Base-by-base conservation (phyloP, 176 grass and related monocot genomes). In the Bolboschoenus planiculmis region DNA sequence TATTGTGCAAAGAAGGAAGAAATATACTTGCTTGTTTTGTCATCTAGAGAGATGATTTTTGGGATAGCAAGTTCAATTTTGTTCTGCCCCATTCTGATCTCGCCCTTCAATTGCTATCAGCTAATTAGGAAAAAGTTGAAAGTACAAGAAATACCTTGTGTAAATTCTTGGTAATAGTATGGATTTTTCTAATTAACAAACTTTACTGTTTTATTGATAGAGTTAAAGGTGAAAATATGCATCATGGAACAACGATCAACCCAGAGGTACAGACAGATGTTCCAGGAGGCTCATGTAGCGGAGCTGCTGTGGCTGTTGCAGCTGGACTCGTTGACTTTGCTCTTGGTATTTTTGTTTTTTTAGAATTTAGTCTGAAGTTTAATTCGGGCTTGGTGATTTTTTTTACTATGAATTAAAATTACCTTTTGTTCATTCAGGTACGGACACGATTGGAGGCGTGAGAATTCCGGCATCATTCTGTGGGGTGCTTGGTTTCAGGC, bases 381-480 rank as follows among this genome's bases (percentile, higher is more conserved):
- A 50, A 55, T 13, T 66, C 46, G 40, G 62, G 42, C 67, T 26
- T 93, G 67, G 29, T 51, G 27, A 64, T 85, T 67, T 83, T 35
- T 50, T 50, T 66, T 31, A 82, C 62, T 34, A 62, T 2, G 55
- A 72, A 62, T 53, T 86, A 43, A 73, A 68, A 82, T 50, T 85
- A 30, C 57, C 72, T 64, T 66, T 68, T 71, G 30, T 67, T 77
- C 59, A 27, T 62, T 63, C 81, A 99, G 96, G 91, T 55, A 93
- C 89, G 2, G 93, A 95, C 90, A 95, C 92, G 68, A 73, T 91
- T 85, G 93, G 96, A 72, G 96, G 90, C 82, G 81, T 99, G 67
- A 93, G 89, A 90, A 89, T 99, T 30, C 93, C 96, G 34, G 87
- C 96, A 74, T 91, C 92, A 54, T 99, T 99, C 88, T 99, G 96